Base-by-base conservation (phyloP, 1,284 basidiomycete genomes). In the Moniliella sp. region DNA sequence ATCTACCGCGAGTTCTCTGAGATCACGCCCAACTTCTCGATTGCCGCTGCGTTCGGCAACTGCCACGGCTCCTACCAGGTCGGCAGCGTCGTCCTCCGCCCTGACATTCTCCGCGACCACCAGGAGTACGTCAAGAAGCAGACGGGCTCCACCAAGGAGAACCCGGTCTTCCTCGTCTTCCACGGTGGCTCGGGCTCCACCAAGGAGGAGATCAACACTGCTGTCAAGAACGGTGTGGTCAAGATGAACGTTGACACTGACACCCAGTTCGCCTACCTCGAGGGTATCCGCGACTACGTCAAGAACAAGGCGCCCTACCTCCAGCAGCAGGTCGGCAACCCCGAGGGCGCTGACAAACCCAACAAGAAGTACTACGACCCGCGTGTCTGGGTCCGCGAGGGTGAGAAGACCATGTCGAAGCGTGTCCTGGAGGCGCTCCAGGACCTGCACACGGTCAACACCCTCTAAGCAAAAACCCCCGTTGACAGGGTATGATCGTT, bases 141-240 rank as follows among this genome's bases (percentile, higher is more conserved):
- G 69, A 62, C 80, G 50, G 71, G 72, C 42, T 68, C 69, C 28
- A 67, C 52, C 48, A 51, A 57, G 47, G 43, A 70, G 49, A 64
- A 68, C 50, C 67, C 72, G 49, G 86, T 53, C 52, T 94, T 78
- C 75, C 79, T 97, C 42, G 91, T 97, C 65, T 99, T 97, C 83
- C 91, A 99, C 69, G 91, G 91, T 65, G 91, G 91, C 50, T 94
- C 88, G 36, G 91, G 91, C 37, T 94, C 88, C 23, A 76, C 77
- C 53, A 86, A 88, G 68, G 76, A 91, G 37, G 91, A 99, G 68
- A 97, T 97, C 67, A 69, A 69, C 55, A 83, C 77, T 31, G 88
- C 88, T 35, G 88, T 97, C 48, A 56, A 66, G n/a, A 73, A 88
- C 64, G 88, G 91, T 62, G 88, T 57, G 5, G 46, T 57, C 31